Conservation (phyloP, 2,329 filamentous ascomycete genomes). For the Grosmannia serpens region DNA sequence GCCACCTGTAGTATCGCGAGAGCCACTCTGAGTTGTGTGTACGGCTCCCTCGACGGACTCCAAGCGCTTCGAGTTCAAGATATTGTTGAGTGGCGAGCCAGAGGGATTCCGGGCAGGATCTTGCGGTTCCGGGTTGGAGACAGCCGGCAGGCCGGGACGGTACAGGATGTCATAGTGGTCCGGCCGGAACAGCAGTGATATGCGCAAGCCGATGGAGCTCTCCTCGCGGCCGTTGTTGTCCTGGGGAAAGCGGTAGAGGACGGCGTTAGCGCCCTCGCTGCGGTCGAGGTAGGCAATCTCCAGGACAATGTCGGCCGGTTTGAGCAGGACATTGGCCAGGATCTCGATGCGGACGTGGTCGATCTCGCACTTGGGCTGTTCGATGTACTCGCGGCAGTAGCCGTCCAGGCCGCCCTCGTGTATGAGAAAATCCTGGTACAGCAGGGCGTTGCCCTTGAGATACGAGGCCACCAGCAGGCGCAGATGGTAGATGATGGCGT, state of each 20-base stretch:
- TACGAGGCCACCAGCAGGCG: conserved; percentile 74
- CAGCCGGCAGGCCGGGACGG: conserved; percentile 14
- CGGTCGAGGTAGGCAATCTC: conserved; percentile 89
- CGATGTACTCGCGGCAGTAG: conserved; percentile 60
- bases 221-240: conserved; percentile 35
- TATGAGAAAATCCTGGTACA: conserved; percentile 62
- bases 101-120: background rate
- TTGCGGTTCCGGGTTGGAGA: background rate
- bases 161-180: conserved; percentile 96
- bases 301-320: conserved; percentile 65
- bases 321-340: conserved; percentile 67
- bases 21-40: background rate
- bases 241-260: conserved; percentile 53
- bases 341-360: conserved; percentile 78
- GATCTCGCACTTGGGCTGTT: conserved; percentile 70
- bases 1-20: background rate
- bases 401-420: conserved; percentile 47
- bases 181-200: conserved; percentile 53
- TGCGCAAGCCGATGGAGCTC: conserved; percentile 31
- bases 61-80: too few species aligned
- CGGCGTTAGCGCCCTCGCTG: conserved; percentile 66
- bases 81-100: too few species aligned
- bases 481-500: conserved; percentile 74
- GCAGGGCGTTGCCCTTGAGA: conserved; percentile 61
- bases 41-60: background rate